phyloP scores from a whole-genome alignment of 495 filamentous ascomycete genomes.

The Xylaria sp. region DNA sequence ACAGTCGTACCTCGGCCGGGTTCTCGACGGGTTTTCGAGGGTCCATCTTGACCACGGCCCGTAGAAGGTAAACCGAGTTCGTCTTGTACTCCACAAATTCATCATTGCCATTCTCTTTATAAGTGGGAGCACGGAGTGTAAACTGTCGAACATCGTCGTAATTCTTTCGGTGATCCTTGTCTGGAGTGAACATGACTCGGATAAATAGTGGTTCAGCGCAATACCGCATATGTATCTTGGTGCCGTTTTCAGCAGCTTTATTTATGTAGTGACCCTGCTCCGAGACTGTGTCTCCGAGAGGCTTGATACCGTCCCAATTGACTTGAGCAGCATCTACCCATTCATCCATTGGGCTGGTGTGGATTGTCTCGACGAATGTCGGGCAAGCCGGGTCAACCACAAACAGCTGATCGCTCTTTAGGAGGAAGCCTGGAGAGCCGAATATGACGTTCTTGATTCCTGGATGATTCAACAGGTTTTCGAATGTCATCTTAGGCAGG shows the following conservation, averaged over 20 bases:
- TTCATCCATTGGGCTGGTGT: not conserved
- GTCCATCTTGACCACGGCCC: not conserved
- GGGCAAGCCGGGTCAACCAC: not conserved
- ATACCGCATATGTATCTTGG: not conserved
- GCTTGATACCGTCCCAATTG: conserved; percentile 1
- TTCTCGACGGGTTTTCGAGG: not conserved
- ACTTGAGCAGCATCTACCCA: not conserved
- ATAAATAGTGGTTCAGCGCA: not conserved
- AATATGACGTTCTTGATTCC: not conserved
- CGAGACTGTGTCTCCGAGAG: not conserved
- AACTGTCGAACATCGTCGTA: not conserved
- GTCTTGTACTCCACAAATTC: not conserved
- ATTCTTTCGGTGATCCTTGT: not conserved
- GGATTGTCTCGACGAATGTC: not conserved
- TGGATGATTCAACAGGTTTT: not conserved
- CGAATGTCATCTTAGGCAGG: not conserved
- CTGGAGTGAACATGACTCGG: conserved; percentile 6
- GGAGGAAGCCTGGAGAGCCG: not conserved
- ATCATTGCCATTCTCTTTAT: accelerated
- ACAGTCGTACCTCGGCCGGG: not conserved
- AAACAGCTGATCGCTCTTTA: not conserved
- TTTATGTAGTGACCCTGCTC: not conserved
- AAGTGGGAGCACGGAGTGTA: not conserved
- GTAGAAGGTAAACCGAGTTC: not conserved
- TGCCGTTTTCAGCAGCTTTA: not conserved